Conservation (phyloP, 768 basidiomycete genomes). For the Boletales sp. region DNA sequence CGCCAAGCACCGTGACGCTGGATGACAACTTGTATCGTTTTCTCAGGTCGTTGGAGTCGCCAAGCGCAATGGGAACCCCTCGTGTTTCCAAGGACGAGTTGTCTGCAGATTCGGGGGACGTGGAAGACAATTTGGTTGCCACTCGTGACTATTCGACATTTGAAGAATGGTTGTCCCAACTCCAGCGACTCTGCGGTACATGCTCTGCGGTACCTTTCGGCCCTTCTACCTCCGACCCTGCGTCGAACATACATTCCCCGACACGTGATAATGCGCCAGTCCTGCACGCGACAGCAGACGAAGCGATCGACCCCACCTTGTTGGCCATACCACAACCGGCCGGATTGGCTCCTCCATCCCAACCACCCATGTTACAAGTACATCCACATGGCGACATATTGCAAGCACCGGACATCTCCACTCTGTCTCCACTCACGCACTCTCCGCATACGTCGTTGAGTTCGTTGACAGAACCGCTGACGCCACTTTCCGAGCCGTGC, state of each 20-base stretch:
- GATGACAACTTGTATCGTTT: slow-evolving; percentile 33
- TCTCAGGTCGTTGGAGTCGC: slow-evolving; percentile 36
- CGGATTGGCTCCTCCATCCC: neutral
- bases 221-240: neutral
- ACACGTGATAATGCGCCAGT: neutral
- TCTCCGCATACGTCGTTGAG: slow-evolving; percentile 33
- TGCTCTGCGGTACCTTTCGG: neutral
- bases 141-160: slow-evolving; percentile 38
- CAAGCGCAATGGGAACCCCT: neutral
- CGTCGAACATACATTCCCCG: neutral
- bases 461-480: slow-evolving; percentile 26
- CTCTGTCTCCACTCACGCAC: slow-evolving; percentile 18
- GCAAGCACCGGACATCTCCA: slow-evolving; percentile 5
- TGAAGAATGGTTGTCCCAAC: slow-evolving; percentile 50
- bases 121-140: slow-evolving; percentile 7
- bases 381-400: neutral
- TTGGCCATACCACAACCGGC: slow-evolving; percentile 25
- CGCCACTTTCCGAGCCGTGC: slow-evolving; percentile 19
- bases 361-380: neutral
- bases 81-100: slow-evolving; percentile 7
- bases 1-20: neutral
- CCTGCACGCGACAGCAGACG: slow-evolving; percentile 11
- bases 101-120: slow-evolving; percentile 6
- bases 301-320: slow-evolving; percentile 32
- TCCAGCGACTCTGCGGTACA: slow-evolving; percentile 36